Evolutionary conservation across 2,329 filamentous ascomycete genomes (phyloP).

Genomic region (Fusarium zealandicum): DNA sequence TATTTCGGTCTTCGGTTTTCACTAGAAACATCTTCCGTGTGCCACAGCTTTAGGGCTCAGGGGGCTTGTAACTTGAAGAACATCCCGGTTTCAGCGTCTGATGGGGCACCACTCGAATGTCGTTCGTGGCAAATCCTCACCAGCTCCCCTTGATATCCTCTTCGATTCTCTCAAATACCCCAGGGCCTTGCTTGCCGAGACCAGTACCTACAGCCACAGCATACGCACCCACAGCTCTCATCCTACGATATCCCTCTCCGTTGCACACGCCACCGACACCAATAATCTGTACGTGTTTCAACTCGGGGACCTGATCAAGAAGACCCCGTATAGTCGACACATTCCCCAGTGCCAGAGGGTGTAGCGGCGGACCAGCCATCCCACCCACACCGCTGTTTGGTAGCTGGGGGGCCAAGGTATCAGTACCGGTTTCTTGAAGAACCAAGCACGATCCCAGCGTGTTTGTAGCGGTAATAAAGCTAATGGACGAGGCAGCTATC

Average conservation of each 20-base stretch:
- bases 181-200: conserved; percentile 67
- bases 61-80: too few relatives aligned
- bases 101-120: too few relatives aligned
- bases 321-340: conserved; percentile 70
- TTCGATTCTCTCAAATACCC: conserved; percentile 67
- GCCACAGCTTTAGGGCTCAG: too few relatives aligned
- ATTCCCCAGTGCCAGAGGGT: conserved; percentile 78
- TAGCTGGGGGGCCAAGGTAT: conserved; percentile 51
- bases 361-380: conserved; percentile 74
- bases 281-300: conserved; percentile 68
- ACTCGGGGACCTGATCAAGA: conserved; percentile 57
- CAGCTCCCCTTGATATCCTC: conserved; percentile 8
- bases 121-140: too few relatives aligned
- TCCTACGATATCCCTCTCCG: conserved; percentile 66
- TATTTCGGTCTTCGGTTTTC: too few relatives aligned
- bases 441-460: conserved; percentile 74
- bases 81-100: too few relatives aligned
- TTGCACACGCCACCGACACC: conserved; percentile 78
- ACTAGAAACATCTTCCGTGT: too few relatives aligned
- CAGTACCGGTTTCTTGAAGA: conserved; percentile 45
- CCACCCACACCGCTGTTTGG: conserved; percentile 70
- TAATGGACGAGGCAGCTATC: conserved; percentile 49
- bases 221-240: conserved; percentile 70
- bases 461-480: conserved; percentile 78
- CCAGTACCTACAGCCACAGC: conserved; percentile 75